A percentile compares a stretch with the other conserved stretches of the same genome.
phyloP scores from a whole-genome alignment of 1,284 basidiomycete genomes.

The Ustilago bromivora region DNA sequence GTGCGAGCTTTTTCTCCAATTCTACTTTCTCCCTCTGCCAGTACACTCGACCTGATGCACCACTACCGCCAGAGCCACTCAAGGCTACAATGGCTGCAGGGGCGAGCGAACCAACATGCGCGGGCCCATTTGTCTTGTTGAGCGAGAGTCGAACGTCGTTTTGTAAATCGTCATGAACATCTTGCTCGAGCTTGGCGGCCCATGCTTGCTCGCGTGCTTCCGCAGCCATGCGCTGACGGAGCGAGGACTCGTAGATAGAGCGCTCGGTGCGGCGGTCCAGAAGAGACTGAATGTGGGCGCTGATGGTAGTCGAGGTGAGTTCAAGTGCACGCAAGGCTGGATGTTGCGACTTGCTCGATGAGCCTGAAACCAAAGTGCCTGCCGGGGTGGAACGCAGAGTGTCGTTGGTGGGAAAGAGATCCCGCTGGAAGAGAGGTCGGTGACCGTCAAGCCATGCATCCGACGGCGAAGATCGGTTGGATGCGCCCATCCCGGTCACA shows the following conservation, averaged over 20 bases:
- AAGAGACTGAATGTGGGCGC: conserved; percentile 35
- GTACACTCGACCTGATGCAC: conserved; percentile 28
- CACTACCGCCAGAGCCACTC: conserved; percentile 13
- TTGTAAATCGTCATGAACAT: conserved; percentile 28
- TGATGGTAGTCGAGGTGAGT: conserved; percentile 26
- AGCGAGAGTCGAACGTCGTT: conserved; percentile 44
- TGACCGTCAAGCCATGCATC: conserved; percentile 45
- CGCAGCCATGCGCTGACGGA: conserved; percentile 15
- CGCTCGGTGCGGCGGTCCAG: conserved; percentile 46
- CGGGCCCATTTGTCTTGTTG: conserved; percentile 39
- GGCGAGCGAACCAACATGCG: conserved; percentile 28
- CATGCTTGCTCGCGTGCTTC: conserved; percentile 31
- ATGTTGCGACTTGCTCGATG: conserved; percentile 23
- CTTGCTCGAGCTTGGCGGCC: conserved; percentile 29
- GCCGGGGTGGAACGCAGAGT: conserved; percentile 32
- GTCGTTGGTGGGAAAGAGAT: conserved; percentile 52
- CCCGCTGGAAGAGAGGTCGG: conserved; percentile 45
- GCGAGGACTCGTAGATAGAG: conserved; percentile 21
- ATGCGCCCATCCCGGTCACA: conserved; percentile 2
- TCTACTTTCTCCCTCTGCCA: conserved; percentile 48
- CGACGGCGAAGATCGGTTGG: conserved; percentile 11
- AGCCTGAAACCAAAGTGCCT: conserved; percentile 27
- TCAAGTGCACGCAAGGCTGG: conserved; percentile 46
- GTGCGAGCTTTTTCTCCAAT: conserved; percentile 40
- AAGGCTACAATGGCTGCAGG: conserved; percentile 29